A percentile compares a stretch with the other conserved stretches of the same genome.
Evolutionary conservation across 805 yeast species (phyloP).

Genomic region (Wickerhamiella kazuoi): DNA sequence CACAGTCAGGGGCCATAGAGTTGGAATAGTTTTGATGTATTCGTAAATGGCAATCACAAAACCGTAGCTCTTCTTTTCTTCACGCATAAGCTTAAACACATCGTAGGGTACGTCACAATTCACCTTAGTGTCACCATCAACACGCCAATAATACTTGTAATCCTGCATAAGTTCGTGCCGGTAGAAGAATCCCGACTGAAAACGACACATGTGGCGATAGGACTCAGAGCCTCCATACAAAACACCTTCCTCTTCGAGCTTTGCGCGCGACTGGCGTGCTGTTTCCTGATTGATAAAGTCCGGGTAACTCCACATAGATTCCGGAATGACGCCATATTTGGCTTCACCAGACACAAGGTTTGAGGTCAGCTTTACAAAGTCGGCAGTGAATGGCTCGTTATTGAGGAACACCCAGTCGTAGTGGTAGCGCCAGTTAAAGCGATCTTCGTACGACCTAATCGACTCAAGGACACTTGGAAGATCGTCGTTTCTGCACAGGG

Average conservation of each 20-base stretch:
- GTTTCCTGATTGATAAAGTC: conserved; percentile 36
- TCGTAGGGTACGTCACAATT: conserved; percentile 47
- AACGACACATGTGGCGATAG: conserved; percentile 65
- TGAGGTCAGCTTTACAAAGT: conserved; percentile 32
- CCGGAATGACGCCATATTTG: conserved; percentile 42
- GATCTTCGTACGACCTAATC: conserved; percentile 42
- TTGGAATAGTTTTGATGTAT: conserved; percentile 38
- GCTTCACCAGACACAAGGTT: conserved; percentile 38
- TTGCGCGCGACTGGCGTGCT: conserved; percentile 29
- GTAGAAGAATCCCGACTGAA: conserved; percentile 56
- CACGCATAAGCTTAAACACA: conserved; percentile 39
- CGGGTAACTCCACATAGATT: conserved; percentile 53
- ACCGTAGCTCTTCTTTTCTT: conserved; percentile 40
- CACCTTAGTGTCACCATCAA: conserved; percentile 47
- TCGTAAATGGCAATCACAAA: conserved; percentile 50
- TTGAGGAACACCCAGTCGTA: conserved; percentile 69
- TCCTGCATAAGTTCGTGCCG: conserved; percentile 35
- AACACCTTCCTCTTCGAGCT: conserved; percentile 27
- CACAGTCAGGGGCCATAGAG: conserved; percentile 38
- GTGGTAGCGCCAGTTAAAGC: conserved; percentile 42
- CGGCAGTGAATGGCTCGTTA: conserved; percentile 41
- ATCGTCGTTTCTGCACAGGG: conserved; percentile 52
- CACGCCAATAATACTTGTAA: conserved; percentile 56
- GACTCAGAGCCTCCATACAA: conserved; percentile 41
- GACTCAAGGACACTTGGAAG: conserved; percentile 39